Evolutionary conservation across 2,329 filamentous ascomycete species (phyloP), one percentile per base, ranked within the genome.

Genomic region (Fusarium subtropicale): DNA sequence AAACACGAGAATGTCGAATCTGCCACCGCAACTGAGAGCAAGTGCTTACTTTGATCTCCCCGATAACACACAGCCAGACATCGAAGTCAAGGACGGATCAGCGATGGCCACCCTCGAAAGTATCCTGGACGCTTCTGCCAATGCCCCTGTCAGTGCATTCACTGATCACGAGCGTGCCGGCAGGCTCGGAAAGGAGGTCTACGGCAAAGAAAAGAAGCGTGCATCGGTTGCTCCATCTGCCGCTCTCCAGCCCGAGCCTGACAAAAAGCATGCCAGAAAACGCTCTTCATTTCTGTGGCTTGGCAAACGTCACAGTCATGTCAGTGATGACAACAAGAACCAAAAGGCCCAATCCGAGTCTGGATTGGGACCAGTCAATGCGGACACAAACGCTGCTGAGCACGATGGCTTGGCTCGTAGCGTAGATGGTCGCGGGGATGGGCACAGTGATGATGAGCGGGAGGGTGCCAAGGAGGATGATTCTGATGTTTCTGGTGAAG

Each of bases 81-180:
- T 90, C 24, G 84, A 90, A 70, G 76, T 90, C 56, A 90, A 90
- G 77, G 90, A 92, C 60, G 91, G 92, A 20, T 98, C 96, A 28
- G 94, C 95, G 13, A 92, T 94, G 76, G 91, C 88, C 42, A 97
- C 95, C 0, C 86, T 99, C 10, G 94, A 99, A 71, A 94, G 90
- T 76, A 97, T 99, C 55, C 86, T 99, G 18, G 92, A 97, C 76
- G 96, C 95, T 10, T 96, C 95, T 4, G 92, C 93, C 4, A 88
- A 86, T 63, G 95, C 96, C 1, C 96, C 96, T 2, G 94, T 97
- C 31, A 93, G 86, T 70, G 95, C 94, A 28, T 98, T 98, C 74
- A 97, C 92, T 0, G 93, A 97, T 75, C 94, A 97, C 77, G 88
- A 91, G 1, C 94, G 92, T 75, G 92, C 90, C 30, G 94, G 94